phyloP scores from a whole-genome alignment of 495 filamentous ascomycete genomes.

The Trichocladium antarcticum region DNA sequence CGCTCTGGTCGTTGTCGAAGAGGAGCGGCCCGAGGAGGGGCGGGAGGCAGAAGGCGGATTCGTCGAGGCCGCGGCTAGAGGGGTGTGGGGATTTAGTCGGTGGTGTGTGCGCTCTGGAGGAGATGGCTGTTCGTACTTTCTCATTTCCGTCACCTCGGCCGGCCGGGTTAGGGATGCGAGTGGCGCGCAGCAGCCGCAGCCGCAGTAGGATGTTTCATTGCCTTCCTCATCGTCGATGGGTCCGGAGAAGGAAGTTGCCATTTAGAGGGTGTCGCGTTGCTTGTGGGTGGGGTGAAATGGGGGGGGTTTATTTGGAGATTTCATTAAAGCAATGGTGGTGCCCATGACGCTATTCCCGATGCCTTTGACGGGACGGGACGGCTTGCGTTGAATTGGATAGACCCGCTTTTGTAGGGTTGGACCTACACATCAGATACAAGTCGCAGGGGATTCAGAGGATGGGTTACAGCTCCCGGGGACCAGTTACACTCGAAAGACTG shows the following conservation, averaged over 20 bases:
- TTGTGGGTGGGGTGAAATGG: background rate
- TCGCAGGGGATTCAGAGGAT: too few relatives aligned
- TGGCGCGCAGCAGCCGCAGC: slow-evolving; percentile 4
- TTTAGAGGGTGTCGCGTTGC: too few relatives aligned
- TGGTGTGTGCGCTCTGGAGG: background rate
- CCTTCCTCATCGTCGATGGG: slow-evolving; percentile 9
- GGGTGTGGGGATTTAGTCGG: background rate
- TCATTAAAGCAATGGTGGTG: too few relatives aligned
- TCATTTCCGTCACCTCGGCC: slow-evolving; percentile 4
- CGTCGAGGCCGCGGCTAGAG: background rate
- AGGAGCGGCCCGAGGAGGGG: slow-evolving; percentile 69
- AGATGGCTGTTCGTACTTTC: background rate
- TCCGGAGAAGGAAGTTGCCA: background rate
- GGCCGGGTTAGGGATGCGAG: slow-evolving; percentile 4
- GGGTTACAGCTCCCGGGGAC: too few relatives aligned
- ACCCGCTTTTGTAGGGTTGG: too few relatives aligned
- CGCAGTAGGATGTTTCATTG: background rate
- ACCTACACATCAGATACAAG: too few relatives aligned
- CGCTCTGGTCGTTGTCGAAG: slow-evolving; percentile 77
- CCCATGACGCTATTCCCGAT: too few relatives aligned
- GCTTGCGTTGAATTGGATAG: too few relatives aligned
- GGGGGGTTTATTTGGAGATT: too few relatives aligned
- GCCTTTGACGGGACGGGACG: too few relatives aligned
- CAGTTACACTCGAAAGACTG: too few relatives aligned
- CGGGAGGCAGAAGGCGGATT: slow-evolving; percentile 46